Evolutionary conservation across 495 filamentous ascomycete genomes (phyloP), one percentile per base, ranked within the genome.

Genomic region (Lophiotrema nucula): DNA sequence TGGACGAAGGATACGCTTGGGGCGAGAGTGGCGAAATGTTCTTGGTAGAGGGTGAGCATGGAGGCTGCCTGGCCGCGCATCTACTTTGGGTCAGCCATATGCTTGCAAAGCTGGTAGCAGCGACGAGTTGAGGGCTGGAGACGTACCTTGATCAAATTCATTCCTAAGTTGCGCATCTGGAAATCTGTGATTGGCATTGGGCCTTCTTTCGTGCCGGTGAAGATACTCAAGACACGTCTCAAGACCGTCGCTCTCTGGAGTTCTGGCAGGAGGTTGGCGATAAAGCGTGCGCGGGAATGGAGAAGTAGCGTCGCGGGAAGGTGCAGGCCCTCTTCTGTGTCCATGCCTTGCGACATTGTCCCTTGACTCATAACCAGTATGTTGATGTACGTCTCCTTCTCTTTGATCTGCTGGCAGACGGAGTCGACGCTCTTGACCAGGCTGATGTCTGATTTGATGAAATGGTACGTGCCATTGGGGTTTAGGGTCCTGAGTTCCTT

Each of bases 1-100:
- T 88, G 85, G 1, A 88, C 65, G 64, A 87, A 87, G 4, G 69
- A 69, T 4, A 83, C 79, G 1, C 71, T 64, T 1, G 80, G 79
- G 18, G 80, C 72, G 54, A 66, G 41, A 42, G 67, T 42, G 1
- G 82, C 77, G 0, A 83, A 23, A 1, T 65, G 64, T 37, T 83
- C 81, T 8, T 85, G 58, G 0, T 70, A 70, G 0, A 87, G 62
- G 1, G 80, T 82, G 47, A 75, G 75, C 53, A 85, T 70, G 15
- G 79, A 72, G 12, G 66, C 53, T 0, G 72, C 64, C 58, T 88
- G 81, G 3, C 66, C 78, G n/a, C 15, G n/a, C n/a, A n/a, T n/a
- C n/a, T n/a, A n/a, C n/a, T n/a, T n/a, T n/a, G n/a, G n/a, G n/a
- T n/a, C n/a, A n/a, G n/a, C n/a, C n/a, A n/a, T n/a, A n/a, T n/a